Percentiles rank a stretch among this genome's conserved stretches.
phyloP scores from a whole-genome alignment of 164 flowering plant species.

The Aristolochia fimbriata region DNA sequence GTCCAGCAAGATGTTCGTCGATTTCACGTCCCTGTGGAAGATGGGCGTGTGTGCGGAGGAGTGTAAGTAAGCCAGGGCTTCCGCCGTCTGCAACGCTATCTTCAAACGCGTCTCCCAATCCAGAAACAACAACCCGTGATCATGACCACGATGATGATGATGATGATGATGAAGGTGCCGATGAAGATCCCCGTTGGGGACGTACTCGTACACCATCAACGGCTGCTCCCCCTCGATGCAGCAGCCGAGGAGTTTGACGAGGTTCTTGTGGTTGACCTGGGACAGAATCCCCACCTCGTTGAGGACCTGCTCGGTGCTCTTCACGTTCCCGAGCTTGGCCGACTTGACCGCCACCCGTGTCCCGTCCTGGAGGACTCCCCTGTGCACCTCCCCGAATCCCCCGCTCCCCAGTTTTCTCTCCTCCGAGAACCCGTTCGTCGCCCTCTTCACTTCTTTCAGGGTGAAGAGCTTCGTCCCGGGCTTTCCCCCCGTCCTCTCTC shows the following conservation, averaged over 20 bases:
- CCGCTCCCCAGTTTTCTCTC: slow-evolving; percentile 48
- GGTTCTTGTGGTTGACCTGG: slow-evolving; percentile 58
- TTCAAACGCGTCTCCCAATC: slow-evolving; percentile 40
- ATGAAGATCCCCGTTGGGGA: slow-evolving; percentile 53
- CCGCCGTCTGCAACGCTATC: slow-evolving; percentile 51
- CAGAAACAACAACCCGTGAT: neutral
- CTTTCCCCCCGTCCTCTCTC: slow-evolving; percentile 30
- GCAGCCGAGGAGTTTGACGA: slow-evolving; percentile 52
- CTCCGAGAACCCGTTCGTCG: slow-evolving; percentile 34
- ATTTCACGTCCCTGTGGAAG: slow-evolving; percentile 62
- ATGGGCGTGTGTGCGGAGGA: slow-evolving; percentile 53
- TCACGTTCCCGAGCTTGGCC: slow-evolving; percentile 49
- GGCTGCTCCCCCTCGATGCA: slow-evolving; percentile 57
- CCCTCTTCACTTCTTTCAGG: slow-evolving; percentile 44
- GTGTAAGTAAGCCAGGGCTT: slow-evolving; percentile 60
- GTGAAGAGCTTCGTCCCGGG: slow-evolving; percentile 30
- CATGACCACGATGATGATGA: too few species aligned
- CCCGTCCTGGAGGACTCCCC: slow-evolving; percentile 51
- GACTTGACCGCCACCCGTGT: slow-evolving; percentile 50
- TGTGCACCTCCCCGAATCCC: slow-evolving; percentile 64
- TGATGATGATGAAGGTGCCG: slow-evolving; percentile 39
- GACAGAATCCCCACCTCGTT: slow-evolving; percentile 66
- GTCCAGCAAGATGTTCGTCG: slow-evolving; percentile 60
- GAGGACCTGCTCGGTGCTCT: slow-evolving; percentile 55
- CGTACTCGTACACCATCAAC: slow-evolving; percentile 56